Evolutionary conservation across 2,329 filamentous ascomycete species (phyloP).

Genomic region (Hypomyces rosellus): DNA sequence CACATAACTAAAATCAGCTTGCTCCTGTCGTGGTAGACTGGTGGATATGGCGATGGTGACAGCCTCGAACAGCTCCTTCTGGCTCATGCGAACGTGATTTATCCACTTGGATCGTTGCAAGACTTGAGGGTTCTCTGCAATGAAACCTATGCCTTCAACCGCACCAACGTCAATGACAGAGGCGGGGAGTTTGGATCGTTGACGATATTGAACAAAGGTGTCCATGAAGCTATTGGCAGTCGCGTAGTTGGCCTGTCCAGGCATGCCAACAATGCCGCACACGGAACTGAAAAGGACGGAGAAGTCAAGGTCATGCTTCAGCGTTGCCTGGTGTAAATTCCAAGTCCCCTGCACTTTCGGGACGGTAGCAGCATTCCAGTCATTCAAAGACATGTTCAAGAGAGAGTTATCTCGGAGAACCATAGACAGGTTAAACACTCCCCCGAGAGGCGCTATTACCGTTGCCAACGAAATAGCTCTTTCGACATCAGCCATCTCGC

Average conservation of each 20-base stretch:
- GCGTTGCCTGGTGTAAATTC: slow-evolving; percentile 23
- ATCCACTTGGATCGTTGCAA: slow-evolving; percentile 8
- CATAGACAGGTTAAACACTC: slow-evolving; percentile 32
- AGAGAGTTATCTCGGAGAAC: slow-evolving; percentile 15
- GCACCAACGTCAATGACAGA: slow-evolving; percentile 29
- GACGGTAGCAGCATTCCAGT: slow-evolving; percentile 19
- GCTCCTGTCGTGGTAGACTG: no score
- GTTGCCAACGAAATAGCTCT: slow-evolving; percentile 13
- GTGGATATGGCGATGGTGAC: background rate
- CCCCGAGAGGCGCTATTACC: slow-evolving; percentile 25
- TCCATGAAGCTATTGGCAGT: slow-evolving; percentile 35
- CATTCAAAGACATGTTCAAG: slow-evolving; percentile 1
- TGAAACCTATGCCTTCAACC: slow-evolving; percentile 29
- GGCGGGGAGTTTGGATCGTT: slow-evolving; percentile 9
- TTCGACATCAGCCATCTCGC: slow-evolving; percentile 5
- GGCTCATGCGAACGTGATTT: slow-evolving; percentile 14
- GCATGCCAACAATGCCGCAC: slow-evolving; percentile 24
- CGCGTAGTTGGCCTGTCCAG: slow-evolving; percentile 32
- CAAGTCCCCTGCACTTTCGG: slow-evolving; percentile 28
- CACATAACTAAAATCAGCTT: no score
- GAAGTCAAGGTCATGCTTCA: slow-evolving; percentile 22
- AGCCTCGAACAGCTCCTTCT: background rate
- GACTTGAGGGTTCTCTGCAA: background rate
- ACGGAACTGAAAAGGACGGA: slow-evolving; percentile 29
- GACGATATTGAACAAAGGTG: slow-evolving; percentile 29